These are phyloP conservation scores for Blastomyces silverae DNA, from an alignment of 2,329 filamentous ascomycete species.

Conservation along the genomic window DNA sequence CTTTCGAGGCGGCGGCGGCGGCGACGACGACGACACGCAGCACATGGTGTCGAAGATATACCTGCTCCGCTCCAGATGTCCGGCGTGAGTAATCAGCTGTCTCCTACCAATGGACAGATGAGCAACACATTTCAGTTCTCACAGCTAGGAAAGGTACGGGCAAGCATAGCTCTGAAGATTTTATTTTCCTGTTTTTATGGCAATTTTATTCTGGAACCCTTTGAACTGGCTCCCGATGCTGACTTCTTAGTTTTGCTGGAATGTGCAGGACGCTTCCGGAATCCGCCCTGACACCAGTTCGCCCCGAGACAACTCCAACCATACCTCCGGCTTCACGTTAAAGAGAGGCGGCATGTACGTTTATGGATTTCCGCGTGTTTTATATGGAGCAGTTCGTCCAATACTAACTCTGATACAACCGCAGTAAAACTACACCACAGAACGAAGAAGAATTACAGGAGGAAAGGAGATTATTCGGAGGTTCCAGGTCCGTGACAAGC, in stretches of 20 bases:
- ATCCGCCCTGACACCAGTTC: background rate
- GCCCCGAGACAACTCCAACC: background rate
- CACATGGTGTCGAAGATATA: constrained; percentile 10
- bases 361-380: background rate
- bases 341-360: background rate
- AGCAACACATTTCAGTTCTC: background rate
- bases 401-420: constrained; percentile 2
- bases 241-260: background rate
- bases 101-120: constrained; percentile 11
- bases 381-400: background rate
- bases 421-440: background rate
- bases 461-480: constrained; percentile 17
- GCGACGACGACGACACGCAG: background rate
- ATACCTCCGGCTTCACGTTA: background rate
- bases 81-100: constrained; percentile 23
- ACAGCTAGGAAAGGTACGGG: constrained; percentile 5
- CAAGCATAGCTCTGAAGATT: background rate
- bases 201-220: background rate
- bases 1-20: background rate
- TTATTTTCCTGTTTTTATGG: background rate
- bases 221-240: background rate
- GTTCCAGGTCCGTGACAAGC: constrained; percentile 10
- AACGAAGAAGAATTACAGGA: constrained; percentile 14
- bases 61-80: constrained; percentile 24
- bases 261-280: background rate